A percentile compares a stretch with the other conserved stretches of the same genome.
Conservation (phyloP, 768 basidiomycete genomes). For the Pulveroboletus sp. region DNA sequence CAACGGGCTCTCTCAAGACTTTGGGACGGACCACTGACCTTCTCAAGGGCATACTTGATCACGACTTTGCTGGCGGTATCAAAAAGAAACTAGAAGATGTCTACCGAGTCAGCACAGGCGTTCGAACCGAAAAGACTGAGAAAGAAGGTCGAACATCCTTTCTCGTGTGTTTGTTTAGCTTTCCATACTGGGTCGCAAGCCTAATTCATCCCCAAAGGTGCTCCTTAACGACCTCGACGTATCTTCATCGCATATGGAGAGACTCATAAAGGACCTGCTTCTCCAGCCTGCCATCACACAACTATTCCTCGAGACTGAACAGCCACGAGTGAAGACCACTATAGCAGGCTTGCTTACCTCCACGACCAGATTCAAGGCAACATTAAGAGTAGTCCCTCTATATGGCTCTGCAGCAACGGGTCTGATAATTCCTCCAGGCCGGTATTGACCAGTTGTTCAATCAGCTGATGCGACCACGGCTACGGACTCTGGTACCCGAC, state of each 20-base stretch:
- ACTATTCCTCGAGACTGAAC: conserved; percentile 60
- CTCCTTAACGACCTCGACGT: conserved; percentile 93
- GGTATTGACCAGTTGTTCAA: conserved; percentile 95
- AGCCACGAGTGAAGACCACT: conserved; percentile 42
- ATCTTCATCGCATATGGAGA: conserved; percentile 84
- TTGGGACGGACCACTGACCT: conserved; percentile 57
- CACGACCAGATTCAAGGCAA: conserved; percentile 61
- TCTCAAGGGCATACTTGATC: conserved; percentile 72
- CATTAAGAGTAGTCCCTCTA: conserved; percentile 57
- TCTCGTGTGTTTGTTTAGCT: conserved; percentile 54
- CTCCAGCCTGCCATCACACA: conserved; percentile 54
- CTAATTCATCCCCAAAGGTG: conserved; percentile 44
- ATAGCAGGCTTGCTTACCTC: conserved; percentile 50
- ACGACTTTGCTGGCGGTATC: conserved; percentile 76
- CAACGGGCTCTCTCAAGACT: conserved; percentile 62
- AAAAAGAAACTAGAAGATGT: conserved; percentile 86
- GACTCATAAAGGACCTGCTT: conserved; percentile 63
- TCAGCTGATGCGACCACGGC: conserved; percentile 81
- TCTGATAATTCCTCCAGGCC: conserved; percentile 38
- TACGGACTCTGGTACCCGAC: conserved; percentile 80
- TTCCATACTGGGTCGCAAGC: neutral
- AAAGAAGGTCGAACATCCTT: conserved; percentile 75
- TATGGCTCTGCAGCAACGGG: neutral
- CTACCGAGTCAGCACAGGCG: conserved; percentile 54
- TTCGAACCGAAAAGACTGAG: conserved; percentile 70